phyloP scores from a whole-genome alignment of 2,329 filamentous ascomycete species.

The Microsporum canis region DNA sequence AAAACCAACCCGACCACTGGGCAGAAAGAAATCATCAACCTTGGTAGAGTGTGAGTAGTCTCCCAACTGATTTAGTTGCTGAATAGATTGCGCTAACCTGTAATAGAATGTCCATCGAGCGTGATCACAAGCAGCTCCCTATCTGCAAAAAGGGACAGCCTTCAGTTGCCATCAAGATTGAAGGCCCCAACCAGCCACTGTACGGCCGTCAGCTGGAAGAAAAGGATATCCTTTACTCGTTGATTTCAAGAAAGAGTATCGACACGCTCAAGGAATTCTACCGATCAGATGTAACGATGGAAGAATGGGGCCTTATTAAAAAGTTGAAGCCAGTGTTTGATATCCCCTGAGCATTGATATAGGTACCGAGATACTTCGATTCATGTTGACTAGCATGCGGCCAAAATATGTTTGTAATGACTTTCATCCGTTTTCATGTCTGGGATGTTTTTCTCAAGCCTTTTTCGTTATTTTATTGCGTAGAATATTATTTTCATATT shows the following conservation, averaged over 20 bases:
- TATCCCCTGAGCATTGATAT: constrained; percentile 47
- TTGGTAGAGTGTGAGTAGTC: constrained; percentile 81
- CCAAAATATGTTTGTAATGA: neutral
- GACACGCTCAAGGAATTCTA: constrained; percentile 96
- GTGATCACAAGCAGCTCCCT: constrained; percentile 88
- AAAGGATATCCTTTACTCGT: constrained; percentile 73
- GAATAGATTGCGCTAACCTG: neutral
- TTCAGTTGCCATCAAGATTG: constrained; percentile 96
- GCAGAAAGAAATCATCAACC: constrained; percentile 66
- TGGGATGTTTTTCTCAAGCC: neutral
- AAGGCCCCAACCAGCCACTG: constrained; percentile 80
- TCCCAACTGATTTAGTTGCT: neutral
- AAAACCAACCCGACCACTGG: constrained; percentile 70
- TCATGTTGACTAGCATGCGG: neutral
- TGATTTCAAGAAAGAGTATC: constrained; percentile 78
- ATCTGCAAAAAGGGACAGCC: constrained; percentile 93
- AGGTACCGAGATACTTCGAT: neutral
- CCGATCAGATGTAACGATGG: constrained; percentile 70
- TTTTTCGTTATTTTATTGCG: neutral
- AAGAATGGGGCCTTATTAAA: constrained; percentile 90
- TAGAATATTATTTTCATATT: neutral
- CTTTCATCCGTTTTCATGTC: neutral
- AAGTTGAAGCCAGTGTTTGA: constrained; percentile 94
- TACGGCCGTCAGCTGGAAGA: constrained; percentile 96
- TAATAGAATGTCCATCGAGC: constrained; percentile 78